Conservation (phyloP, 148 eudicot genomes). For the Euryodendron excelsum region DNA sequence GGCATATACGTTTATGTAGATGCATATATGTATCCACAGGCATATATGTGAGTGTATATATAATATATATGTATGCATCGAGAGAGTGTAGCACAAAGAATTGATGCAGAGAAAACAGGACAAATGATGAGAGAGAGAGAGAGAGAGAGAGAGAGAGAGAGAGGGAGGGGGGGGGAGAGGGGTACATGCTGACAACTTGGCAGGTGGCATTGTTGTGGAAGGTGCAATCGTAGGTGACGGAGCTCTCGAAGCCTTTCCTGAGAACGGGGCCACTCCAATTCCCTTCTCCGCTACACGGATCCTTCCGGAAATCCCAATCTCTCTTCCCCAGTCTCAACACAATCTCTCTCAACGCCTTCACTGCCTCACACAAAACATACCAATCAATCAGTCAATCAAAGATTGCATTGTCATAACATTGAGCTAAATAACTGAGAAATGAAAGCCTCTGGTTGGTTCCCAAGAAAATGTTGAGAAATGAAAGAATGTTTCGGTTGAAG, state of each 20-base stretch:
- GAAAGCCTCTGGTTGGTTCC: slow-evolving; percentile 3
- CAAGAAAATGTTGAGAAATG: not conserved
- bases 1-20: no score
- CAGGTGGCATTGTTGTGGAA: slow-evolving; percentile 37
- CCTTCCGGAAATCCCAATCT: slow-evolving; percentile 45
- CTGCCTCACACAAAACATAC: no score
- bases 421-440: no score
- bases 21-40: no score
- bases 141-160: no score
- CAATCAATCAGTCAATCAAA: not conserved
- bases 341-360: slow-evolving; percentile 42
- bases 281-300: slow-evolving; percentile 49
- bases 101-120: no score
- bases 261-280: slow-evolving; percentile 32
- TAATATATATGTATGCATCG: no score
- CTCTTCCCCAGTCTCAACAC: slow-evolving; percentile 35
- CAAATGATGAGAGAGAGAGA: no score
- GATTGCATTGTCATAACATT: not conserved
- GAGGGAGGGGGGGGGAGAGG: not conserved
- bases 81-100: no score
- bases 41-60: no score
- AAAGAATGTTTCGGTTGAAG: no score
- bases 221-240: slow-evolving; percentile 45
- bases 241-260: slow-evolving; percentile 33
- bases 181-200: slow-evolving; percentile 39